Evolutionary conservation across 176 grass and related monocot genomes (phyloP).

Genomic region (Carex littledalei): DNA sequence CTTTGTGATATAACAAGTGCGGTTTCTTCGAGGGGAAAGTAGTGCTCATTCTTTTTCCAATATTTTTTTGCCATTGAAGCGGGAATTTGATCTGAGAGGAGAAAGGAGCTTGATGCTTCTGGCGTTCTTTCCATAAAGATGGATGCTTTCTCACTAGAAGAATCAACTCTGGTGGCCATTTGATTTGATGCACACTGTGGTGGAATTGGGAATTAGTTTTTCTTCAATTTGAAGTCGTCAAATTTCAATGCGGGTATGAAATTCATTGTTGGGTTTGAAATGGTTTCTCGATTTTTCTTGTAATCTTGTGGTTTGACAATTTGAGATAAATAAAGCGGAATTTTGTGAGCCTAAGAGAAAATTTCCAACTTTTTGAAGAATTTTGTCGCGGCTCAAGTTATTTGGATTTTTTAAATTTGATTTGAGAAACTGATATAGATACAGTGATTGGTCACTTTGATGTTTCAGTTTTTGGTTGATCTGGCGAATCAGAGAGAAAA

Average conservation of each 20-base stretch:
- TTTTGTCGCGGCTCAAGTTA: background rate
- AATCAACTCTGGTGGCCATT: slow-evolving; percentile 4
- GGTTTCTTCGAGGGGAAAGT: background rate
- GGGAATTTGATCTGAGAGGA: background rate
- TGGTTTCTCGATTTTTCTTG: background rate
- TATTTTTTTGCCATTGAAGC: background rate
- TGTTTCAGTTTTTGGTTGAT: background rate
- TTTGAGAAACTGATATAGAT: background rate
- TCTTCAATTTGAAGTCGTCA: background rate
- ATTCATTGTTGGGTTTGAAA: background rate
- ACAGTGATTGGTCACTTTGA: background rate
- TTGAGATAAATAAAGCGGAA: background rate
- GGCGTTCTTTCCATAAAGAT: slow-evolving; percentile 1
- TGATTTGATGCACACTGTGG: background rate
- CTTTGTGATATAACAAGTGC: background rate
- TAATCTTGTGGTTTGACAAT: slow-evolving; percentile 13
- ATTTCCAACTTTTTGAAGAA: background rate
- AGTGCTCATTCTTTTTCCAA: background rate
- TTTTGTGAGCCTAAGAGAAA: background rate
- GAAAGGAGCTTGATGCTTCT: slow-evolving; percentile 22
- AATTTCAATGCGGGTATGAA: background rate
- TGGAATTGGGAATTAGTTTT: background rate
- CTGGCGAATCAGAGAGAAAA: background rate
- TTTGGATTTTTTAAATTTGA: background rate
- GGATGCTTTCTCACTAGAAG: slow-evolving; percentile 11